A percentile compares a stretch with the other conserved stretches of the same genome.
phyloP scores from a whole-genome alignment of 306 rosid genomes.

The Dryas drummondii region DNA sequence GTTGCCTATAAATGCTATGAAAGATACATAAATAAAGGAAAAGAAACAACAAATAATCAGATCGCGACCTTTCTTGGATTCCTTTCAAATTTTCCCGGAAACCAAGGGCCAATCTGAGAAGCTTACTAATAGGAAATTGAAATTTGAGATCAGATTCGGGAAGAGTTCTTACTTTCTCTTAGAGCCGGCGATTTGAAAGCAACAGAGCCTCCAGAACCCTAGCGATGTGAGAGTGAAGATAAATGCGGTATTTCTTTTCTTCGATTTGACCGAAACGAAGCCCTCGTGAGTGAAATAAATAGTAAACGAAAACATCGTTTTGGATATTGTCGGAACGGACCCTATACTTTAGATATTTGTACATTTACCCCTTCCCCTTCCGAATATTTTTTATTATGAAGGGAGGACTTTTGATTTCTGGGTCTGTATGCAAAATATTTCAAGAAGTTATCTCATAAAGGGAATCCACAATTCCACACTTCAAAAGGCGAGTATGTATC shows the following conservation, averaged over 20 bases:
- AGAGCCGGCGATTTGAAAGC: constrained; percentile 13
- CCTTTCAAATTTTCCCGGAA: constrained; percentile 9
- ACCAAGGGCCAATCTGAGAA: constrained; percentile 10
- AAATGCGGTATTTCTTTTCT: constrained; percentile 21
- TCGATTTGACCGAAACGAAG: constrained; percentile 28
- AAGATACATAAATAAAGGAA: neutral
- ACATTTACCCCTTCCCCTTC: neutral
- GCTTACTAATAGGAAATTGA: neutral
- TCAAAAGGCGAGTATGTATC: no score
- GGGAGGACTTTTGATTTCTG: no score
- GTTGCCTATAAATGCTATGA: neutral
- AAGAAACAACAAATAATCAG: neutral
- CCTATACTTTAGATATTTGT: constrained; percentile 20
- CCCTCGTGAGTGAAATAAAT: neutral
- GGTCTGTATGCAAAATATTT: no score
- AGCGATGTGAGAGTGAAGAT: constrained; percentile 12
- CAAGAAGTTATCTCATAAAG: no score
- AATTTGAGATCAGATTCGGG: neutral
- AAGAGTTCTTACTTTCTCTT: constrained; percentile 31
- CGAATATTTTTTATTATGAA: no score
- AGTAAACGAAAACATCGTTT: constrained; percentile 6
- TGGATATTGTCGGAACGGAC: constrained; percentile 11
- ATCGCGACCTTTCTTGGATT: constrained; percentile 27
- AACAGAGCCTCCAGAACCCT: constrained; percentile 42
- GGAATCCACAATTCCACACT: no score